Conservation (phyloP, 2,329 filamentous ascomycete species). For the Fusarium equiseti region DNA sequence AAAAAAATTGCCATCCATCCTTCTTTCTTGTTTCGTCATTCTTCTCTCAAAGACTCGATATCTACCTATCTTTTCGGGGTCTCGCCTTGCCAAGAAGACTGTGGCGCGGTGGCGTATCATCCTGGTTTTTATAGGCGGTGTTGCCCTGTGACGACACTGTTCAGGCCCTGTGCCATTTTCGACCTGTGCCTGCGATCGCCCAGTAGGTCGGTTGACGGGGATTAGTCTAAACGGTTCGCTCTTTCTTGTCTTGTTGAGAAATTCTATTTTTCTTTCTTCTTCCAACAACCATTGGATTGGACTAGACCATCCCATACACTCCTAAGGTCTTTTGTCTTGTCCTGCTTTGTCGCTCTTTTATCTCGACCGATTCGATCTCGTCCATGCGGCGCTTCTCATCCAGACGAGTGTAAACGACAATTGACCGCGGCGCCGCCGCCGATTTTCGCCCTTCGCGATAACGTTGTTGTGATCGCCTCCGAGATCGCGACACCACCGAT, state of each 20-base stretch:
- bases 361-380: not conserved
- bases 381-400: slow-evolving; percentile 13
- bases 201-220: slow-evolving; percentile 9
- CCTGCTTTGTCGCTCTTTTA: slow-evolving; percentile 7
- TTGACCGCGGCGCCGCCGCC: slow-evolving; percentile 40
- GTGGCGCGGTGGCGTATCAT: slow-evolving; percentile 44
- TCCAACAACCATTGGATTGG: slow-evolving; percentile 14
- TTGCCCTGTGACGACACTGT: slow-evolving; percentile 48
- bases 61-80: not conserved
- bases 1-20: slow-evolving; percentile 6
- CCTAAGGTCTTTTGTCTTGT: slow-evolving; percentile 10
- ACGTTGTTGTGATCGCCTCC: slow-evolving; percentile 22
- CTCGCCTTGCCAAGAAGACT: slow-evolving; percentile 29
- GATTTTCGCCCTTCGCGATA: slow-evolving; percentile 35
- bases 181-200: not conserved
- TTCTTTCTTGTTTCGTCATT: not conserved
- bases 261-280: slow-evolving; percentile 18
- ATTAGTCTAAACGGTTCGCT: slow-evolving; percentile 21
- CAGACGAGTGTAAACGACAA: slow-evolving; percentile 34
- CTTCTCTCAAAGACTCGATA: not conserved
- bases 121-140: slow-evolving; percentile 25
- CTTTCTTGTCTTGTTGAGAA: slow-evolving; percentile 27
- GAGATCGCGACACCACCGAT: slow-evolving; percentile 34
- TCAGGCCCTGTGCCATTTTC: slow-evolving; percentile 45
- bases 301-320: slow-evolving; percentile 1